Conservation (phyloP, 495 filamentous ascomycete genomes). For the Rostrohypoxylon terebratum region DNA sequence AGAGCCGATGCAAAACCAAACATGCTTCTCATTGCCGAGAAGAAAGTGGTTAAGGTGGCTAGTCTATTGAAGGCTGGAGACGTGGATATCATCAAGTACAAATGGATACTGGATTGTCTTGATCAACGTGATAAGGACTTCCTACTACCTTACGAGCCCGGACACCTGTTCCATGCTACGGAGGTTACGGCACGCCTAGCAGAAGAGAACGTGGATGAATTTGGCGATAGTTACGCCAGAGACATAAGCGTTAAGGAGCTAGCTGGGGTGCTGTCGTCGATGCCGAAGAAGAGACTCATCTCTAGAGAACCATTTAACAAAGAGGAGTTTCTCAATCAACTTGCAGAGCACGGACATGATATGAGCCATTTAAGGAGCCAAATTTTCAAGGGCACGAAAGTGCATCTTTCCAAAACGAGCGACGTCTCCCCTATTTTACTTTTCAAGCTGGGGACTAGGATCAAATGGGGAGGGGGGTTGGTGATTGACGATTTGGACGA, state of each 20-base stretch:
- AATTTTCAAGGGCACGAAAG: constrained; percentile 72
- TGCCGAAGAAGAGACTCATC: constrained; percentile 51
- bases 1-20: constrained; percentile 68
- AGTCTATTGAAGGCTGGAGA: constrained; percentile 78
- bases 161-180: constrained; percentile 63
- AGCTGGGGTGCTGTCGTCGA: constrained; percentile 62
- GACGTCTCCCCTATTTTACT: constrained; percentile 37
- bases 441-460: constrained; percentile 56
- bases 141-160: constrained; percentile 76
- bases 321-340: constrained; percentile 61
- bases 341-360: constrained; percentile 66
- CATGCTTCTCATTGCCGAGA: constrained; percentile 82
- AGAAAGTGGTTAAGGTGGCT: constrained; percentile 86
- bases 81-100: constrained; percentile 77
- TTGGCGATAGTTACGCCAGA: constrained; percentile 84
- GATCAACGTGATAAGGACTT: constrained; percentile 69
- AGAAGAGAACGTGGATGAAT: constrained; percentile 74
- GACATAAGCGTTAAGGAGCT: constrained; percentile 77
- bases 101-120: constrained; percentile 88
- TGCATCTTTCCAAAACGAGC: constrained; percentile 63
- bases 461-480: constrained; percentile 73
- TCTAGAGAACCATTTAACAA: constrained; percentile 47
- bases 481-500: constrained; percentile 62
- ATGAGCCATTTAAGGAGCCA: constrained; percentile 67
- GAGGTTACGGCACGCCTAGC: constrained; percentile 47